Evolutionary conservation across 768 basidiomycete genomes (phyloP), one percentile per base, ranked within the genome.

Genomic region (Tricholoma sp.): DNA sequence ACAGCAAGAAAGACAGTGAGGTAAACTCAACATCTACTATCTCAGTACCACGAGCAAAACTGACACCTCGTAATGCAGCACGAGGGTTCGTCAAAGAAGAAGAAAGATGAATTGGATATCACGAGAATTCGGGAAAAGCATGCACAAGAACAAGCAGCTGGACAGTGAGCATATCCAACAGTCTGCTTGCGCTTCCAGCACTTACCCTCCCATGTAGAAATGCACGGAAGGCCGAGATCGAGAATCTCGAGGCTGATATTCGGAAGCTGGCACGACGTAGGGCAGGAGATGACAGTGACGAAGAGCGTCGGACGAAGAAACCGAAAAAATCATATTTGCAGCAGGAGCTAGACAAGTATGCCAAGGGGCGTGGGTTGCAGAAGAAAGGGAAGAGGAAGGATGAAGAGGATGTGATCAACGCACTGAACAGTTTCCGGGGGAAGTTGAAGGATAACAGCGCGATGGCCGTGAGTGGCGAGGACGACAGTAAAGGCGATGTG

Each of bases 201-300:
- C 17, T 47, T 17, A 18, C 56, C 28, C 10, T 42, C 50, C 18
- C 29, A 34, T 47, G 4, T 56, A 93, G 88, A 52, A 77, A 78
- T 33, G 71, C 80, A 10, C 88, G 89, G 18, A 82, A 86, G 65
- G 76, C 83, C 6, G 86, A 94, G 67, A 91, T 97, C 51, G 86
- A 85, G 62, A 86, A 81, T 63, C 91, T 98, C 85, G 92, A 98
- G 69, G 84, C 83, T 6, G 89, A 93, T 45, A 89, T 98, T 54
- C 86, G 91, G 24, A 87, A 82, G 59, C 81, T 96, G 6, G 77
- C 83, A 29, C 83, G 85, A 58, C 79, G 77, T 42, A 81, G 80
- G 8, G 80, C 77, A 28, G 47, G 20, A 15, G 75, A 76, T 12
- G 78, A 77, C 24, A 85, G 81, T 42, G 88, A 88, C 62, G 88